Conservation (phyloP, 352 stramenopile genomes). For the Pythium coloratum region DNA sequence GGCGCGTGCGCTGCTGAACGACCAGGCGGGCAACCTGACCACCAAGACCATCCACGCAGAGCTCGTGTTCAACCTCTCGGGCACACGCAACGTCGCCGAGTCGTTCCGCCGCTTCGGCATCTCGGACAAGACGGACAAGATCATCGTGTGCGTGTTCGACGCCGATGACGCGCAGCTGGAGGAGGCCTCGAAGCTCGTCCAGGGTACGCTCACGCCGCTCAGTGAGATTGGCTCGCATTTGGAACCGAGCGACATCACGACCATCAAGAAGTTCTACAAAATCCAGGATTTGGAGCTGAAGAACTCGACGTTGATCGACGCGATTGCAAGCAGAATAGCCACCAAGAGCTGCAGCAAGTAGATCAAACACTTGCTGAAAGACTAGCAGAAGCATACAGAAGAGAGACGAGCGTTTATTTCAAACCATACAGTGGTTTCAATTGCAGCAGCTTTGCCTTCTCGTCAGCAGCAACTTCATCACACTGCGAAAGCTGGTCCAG, state of each 20-base stretch:
- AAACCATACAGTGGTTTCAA: constrained; percentile 58
- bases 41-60: constrained; percentile 81
- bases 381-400: background rate
- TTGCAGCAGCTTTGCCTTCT: constrained; percentile 21
- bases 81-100: constrained; percentile 79
- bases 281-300: constrained; percentile 77
- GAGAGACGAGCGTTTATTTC: constrained; percentile 19
- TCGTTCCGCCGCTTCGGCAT: constrained; percentile 83
- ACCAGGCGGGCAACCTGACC: constrained; percentile 52
- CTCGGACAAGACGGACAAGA: constrained; percentile 44
- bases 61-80: constrained; percentile 86
- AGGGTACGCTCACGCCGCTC: constrained; percentile 49
- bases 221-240: constrained; percentile 53
- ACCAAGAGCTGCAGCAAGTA: constrained; percentile 88
- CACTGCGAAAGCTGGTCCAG: constrained; percentile 23
- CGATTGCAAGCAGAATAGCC: constrained; percentile 80
- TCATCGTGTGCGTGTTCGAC: constrained; percentile 81
- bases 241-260: constrained; percentile 43
- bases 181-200: constrained; percentile 39
- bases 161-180: constrained; percentile 47
- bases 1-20: constrained; percentile 68
- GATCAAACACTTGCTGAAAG: background rate
- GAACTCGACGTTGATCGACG: constrained; percentile 61
- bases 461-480: constrained; percentile 7
- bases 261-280: constrained; percentile 85